These are phyloP conservation scores for Aspergillus sp. DNA, from an alignment of 2,329 filamentous ascomycete species.

Conservation along the genomic window DNA sequence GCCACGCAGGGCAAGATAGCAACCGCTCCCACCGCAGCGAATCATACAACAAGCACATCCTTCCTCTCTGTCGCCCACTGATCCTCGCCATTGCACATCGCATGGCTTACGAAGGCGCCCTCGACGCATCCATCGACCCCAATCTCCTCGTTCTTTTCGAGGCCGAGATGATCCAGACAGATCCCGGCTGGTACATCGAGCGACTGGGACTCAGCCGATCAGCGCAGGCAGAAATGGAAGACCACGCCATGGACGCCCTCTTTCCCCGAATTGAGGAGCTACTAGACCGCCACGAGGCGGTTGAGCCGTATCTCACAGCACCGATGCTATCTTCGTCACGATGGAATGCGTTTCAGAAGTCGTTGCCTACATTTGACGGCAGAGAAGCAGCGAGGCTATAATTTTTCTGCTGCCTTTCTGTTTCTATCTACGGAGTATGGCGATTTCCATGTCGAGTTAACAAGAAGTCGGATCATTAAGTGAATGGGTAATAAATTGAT, in stretches of 20 bases:
- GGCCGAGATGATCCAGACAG: constrained; percentile 7
- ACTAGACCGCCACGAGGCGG: background rate
- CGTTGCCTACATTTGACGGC: background rate
- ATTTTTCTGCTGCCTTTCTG: background rate
- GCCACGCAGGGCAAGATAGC: background rate
- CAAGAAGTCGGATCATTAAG: too few species aligned
- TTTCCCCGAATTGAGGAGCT: background rate
- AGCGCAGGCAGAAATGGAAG: background rate
- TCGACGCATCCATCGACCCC: constrained; percentile 12
- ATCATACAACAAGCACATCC: constrained; percentile 16
- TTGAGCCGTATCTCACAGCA: background rate
- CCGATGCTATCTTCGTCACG: background rate
- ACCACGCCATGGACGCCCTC: background rate
- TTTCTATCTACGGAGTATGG: too few species aligned
- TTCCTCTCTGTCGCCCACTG: constrained; percentile 18
- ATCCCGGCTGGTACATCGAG: constrained; percentile 18
- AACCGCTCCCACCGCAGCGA: constrained; percentile 10
- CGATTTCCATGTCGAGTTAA: too few species aligned
- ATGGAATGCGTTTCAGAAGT: background rate
- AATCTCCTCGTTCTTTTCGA: constrained; percentile 17
- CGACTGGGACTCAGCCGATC: background rate
- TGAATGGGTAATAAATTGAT: too few species aligned
- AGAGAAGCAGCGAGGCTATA: background rate
- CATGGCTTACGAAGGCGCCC: constrained; percentile 21
- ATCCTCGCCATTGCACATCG: constrained; percentile 22